Base-by-base conservation (phyloP, 352 stramenopile species). In the Phytophthora podocarpi region DNA sequence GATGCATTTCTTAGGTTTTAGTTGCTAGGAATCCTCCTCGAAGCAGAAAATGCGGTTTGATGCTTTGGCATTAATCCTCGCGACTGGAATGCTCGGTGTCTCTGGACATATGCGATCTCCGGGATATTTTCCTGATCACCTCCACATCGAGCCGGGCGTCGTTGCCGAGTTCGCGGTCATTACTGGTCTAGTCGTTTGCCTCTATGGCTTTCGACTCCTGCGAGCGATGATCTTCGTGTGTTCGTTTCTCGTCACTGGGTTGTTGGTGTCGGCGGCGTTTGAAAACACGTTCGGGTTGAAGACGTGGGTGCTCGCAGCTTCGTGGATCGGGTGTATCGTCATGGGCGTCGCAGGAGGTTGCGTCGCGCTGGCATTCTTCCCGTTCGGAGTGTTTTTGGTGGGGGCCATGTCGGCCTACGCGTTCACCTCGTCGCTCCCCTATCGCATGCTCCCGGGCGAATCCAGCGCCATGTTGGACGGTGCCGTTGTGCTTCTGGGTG, bases 281-380 rank as follows among this genome's bases (percentile, higher is more conserved):
- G 81, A 80, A 35, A 55, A 62, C 15, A 58, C 67, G 16, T 86
- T 88, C 34, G 66, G 63, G 13, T 41, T 71, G 1, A 74, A 68
- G 47, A 50, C 47, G n/a, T 89, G 78, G 74, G 70, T 84, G 13
- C 57, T 71, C 4, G 64, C 52, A 15, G 74, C 62, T 39, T 79
- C 76, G 1, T 89, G 80, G 80, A 83, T 87, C 11, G 72, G 65
- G 3, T 86, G 85, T 27, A 5, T 78, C 21, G 47, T 82, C 26
- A 45, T 62, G 2, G 79, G 77, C 3, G 34, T 73, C 9, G 51
- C 71, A 34, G 63, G 51, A n/a, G 77, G 79, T n/a, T 70, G 55
- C 27, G 42, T 85, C 13, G 72, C 76, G n/a, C 36, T 83, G 23
- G 70, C 66, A 27, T 66, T 84, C 37, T 85, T 86, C 54, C 51